Evolutionary conservation across 2,329 filamentous ascomycete genomes (phyloP).

Genomic region (Epichloe aotearoae): DNA sequence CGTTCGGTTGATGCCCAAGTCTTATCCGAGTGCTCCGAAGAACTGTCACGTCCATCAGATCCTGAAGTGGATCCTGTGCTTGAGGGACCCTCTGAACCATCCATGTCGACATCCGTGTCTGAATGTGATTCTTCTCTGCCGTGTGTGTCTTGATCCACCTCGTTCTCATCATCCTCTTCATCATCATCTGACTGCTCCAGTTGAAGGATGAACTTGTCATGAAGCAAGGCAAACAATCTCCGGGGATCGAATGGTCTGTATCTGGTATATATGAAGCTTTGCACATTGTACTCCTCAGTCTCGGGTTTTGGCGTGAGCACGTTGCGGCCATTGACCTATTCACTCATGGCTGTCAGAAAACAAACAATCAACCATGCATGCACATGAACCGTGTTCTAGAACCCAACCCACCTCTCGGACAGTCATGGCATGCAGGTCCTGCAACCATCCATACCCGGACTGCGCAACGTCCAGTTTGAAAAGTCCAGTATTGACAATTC

Average conservation of each 20-base stretch:
- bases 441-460: conserved; percentile 55
- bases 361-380: not conserved
- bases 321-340: conserved; percentile 31
- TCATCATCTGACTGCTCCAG: conserved; percentile 27
- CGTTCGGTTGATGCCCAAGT: conserved; percentile 12
- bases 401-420: conserved; percentile 35
- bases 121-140: not conserved
- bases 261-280: conserved; percentile 55
- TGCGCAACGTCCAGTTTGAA: conserved; percentile 54
- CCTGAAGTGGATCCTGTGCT: not conserved
- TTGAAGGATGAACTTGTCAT: conserved; percentile 38
- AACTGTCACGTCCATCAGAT: conserved; percentile 3
- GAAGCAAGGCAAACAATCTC: conserved; percentile 30
- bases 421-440: conserved; percentile 56
- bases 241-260: conserved; percentile 40
- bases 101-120: conserved; percentile 11
- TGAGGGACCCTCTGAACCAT: conserved; percentile 5
- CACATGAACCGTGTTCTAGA: not conserved
- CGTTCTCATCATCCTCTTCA: conserved; percentile 18
- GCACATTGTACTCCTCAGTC: conserved; percentile 59
- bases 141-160: conserved; percentile 12
- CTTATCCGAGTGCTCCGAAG: conserved; percentile 10
- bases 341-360: not conserved
- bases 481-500: conserved; percentile 52
- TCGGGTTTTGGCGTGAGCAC: conserved; percentile 53